phyloP scores from a whole-genome alignment of 441 rosid genomes.

The Croton laevigatus region DNA sequence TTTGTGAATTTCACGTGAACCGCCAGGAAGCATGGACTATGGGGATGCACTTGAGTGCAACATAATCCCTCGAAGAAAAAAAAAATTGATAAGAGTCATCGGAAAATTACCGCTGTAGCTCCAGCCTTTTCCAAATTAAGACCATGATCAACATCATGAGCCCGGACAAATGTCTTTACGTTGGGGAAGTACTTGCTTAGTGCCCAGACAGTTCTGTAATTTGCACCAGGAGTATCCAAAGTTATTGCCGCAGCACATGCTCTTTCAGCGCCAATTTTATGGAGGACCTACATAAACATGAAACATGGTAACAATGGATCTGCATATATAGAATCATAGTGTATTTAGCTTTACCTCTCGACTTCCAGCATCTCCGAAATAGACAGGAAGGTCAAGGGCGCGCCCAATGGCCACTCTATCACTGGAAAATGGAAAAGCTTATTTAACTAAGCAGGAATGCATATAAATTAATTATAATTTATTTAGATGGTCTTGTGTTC shows the following conservation, averaged over 20 bases:
- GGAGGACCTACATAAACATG: constrained; percentile 63
- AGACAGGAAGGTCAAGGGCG: constrained; percentile 93
- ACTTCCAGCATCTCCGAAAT: constrained; percentile 97
- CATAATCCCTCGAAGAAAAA: neutral
- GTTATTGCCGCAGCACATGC: constrained; percentile 98
- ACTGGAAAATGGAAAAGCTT: constrained; percentile 42
- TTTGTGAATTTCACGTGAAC: neutral
- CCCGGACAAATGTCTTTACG: constrained; percentile 93
- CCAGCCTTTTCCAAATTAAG: constrained; percentile 96
- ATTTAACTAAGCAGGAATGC: constrained; percentile 7
- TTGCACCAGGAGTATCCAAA: constrained; percentile 94
- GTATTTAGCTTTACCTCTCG: constrained; percentile 63
- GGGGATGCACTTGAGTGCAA: neutral
- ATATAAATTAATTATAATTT: neutral
- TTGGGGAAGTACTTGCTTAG: constrained; percentile 95
- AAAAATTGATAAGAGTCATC: constrained; percentile 14
- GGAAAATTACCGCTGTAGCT: constrained; percentile 81
- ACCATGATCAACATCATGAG: constrained; percentile 97
- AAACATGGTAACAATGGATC: constrained; percentile 25
- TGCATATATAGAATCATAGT: neutral
- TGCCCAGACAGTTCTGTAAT: constrained; percentile 99
- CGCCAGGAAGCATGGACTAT: neutral
- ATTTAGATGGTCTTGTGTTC: neutral
- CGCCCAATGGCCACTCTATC: constrained; percentile 95
- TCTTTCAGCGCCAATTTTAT: constrained; percentile 93